Evolutionary conservation across 1,284 basidiomycete species (phyloP).

Genomic region (Bjerkandera adusta): DNA sequence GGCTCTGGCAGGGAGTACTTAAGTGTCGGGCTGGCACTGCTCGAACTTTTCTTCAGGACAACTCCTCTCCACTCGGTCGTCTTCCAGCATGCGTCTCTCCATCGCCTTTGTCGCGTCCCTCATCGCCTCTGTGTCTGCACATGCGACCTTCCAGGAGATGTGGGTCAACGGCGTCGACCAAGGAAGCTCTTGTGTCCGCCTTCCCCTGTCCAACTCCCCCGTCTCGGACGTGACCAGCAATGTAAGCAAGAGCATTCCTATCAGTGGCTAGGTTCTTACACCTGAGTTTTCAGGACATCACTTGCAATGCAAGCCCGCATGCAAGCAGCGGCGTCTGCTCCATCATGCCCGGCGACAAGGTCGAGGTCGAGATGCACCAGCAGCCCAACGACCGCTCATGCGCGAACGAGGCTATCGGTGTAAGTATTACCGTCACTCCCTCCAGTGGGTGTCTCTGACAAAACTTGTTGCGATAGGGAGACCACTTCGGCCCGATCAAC

Average conservation of each 20-base stretch:
- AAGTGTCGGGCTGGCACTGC: background rate
- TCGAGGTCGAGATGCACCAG: slow-evolving; percentile 56
- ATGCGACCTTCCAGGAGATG: slow-evolving; percentile 52
- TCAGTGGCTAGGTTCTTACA: background rate
- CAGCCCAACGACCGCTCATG: slow-evolving; percentile 47
- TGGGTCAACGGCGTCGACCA: slow-evolving; percentile 53
- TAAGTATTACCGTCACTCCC: background rate
- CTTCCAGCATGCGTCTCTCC: slow-evolving; percentile 25
- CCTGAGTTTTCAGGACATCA: slow-evolving; percentile 37
- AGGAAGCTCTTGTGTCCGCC: slow-evolving; percentile 41
- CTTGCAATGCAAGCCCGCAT: slow-evolving; percentile 41
- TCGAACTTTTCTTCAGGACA: slow-evolving; percentile 2
- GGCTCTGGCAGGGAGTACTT: background rate
- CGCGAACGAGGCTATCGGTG: slow-evolving; percentile 41
- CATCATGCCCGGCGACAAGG: slow-evolving; percentile 41
- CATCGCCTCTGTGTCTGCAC: slow-evolving; percentile 39
- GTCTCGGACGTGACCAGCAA: slow-evolving; percentile 39
- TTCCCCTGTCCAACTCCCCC: slow-evolving; percentile 44
- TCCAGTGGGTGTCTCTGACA: slow-evolving; percentile 18
- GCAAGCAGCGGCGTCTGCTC: slow-evolving; percentile 38
- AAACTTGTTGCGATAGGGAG: slow-evolving; percentile 37
- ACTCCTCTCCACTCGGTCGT: slow-evolving; percentile 2
- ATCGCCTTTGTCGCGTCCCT: slow-evolving; percentile 34
- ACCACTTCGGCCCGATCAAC: slow-evolving; percentile 47
- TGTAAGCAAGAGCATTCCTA: slow-evolving; percentile 25